These are phyloP conservation scores for Wickerhamomyces sp. DNA, from an alignment of 1,139 yeast species.

Conservation along the genomic window DNA sequence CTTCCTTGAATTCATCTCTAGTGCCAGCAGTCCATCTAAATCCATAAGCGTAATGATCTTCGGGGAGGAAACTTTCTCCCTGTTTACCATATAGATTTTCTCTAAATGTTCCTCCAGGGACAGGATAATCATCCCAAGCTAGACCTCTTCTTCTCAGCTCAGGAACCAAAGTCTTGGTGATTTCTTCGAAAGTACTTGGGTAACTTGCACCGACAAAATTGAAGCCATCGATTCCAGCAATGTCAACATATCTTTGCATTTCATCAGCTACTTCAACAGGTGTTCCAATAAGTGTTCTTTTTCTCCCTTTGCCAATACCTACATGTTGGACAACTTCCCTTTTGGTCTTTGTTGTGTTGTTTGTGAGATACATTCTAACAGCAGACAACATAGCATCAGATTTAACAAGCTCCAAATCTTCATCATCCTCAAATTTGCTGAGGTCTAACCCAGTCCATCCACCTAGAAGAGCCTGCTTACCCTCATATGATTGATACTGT, in stretches of 20 bases:
- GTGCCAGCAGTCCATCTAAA: conserved; percentile 35
- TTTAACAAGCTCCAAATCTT: conserved; percentile 28
- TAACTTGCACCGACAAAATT: conserved; percentile 27
- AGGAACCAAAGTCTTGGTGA: conserved; percentile 28
- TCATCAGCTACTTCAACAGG: conserved; percentile 28
- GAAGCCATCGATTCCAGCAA: conserved; percentile 32
- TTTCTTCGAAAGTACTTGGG: conserved; percentile 30
- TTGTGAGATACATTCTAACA: conserved; percentile 7
- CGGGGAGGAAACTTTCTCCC: conserved; percentile 5
- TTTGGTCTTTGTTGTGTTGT: conserved; percentile 23
- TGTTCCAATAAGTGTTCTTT: conserved; percentile 25
- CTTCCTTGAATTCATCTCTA: conserved; percentile 17
- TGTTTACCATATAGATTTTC: conserved; percentile 6
- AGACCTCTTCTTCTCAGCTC: conserved; percentile 29
- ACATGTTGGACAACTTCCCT: conserved; percentile 19
- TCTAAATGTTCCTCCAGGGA: conserved; percentile 16
- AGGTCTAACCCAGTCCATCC: conserved; percentile 30
- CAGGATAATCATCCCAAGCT: conserved; percentile 27
- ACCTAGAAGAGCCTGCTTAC: conserved; percentile 27
- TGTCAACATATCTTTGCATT: conserved; percentile 28
- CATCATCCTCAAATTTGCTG: conserved; percentile 23
- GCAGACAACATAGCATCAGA: conserved; percentile 27
- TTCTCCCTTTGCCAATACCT: conserved; percentile 6
- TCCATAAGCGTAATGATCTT: conserved; percentile 32
- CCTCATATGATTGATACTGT: conserved; percentile 23